Evolutionary conservation across 176 grass and related monocot species (phyloP).

Genomic region (Aegilops speltoides): DNA sequence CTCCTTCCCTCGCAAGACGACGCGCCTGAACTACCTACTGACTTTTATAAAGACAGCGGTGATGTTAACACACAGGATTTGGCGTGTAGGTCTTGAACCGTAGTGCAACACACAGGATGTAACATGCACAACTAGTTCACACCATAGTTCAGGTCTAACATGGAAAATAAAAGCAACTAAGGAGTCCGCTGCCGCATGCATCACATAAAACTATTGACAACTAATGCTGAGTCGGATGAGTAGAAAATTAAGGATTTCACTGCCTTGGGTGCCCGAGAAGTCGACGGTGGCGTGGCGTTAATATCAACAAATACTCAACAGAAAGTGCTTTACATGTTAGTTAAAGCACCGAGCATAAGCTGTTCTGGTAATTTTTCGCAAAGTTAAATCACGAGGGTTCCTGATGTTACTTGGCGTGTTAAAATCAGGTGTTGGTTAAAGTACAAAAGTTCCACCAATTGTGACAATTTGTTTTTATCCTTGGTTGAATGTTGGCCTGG

Average conservation of each 20-base stretch:
- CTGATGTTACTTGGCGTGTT: conserved; percentile 12
- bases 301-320: conserved; percentile 5
- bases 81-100: too few species aligned
- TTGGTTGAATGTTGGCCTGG: conserved; percentile 28
- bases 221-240: too few species aligned
- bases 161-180: too few species aligned
- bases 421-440: conserved; percentile 26
- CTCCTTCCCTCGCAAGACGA: conserved; percentile 30
- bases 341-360: conserved; percentile 23
- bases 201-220: too few species aligned
- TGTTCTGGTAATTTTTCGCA: conserved; percentile 13
- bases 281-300: too few species aligned
- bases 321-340: conserved; percentile 29
- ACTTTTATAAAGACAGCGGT: conserved; percentile 21
- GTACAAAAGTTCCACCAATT: neutral
- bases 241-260: too few species aligned
- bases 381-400: conserved; percentile 13
- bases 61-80: neutral
- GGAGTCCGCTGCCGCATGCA: too few species aligned
- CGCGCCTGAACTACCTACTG: neutral
- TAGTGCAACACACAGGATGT: too few species aligned
- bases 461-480: conserved; percentile 22
- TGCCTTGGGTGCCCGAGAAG: too few species aligned
- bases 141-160: too few species aligned
- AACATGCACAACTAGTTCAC: too few species aligned